Percentiles rank a stretch among this genome's conserved stretches.
Conservation (phyloP, 1,284 basidiomycete genomes). For the Cryptococcus sp. region DNA sequence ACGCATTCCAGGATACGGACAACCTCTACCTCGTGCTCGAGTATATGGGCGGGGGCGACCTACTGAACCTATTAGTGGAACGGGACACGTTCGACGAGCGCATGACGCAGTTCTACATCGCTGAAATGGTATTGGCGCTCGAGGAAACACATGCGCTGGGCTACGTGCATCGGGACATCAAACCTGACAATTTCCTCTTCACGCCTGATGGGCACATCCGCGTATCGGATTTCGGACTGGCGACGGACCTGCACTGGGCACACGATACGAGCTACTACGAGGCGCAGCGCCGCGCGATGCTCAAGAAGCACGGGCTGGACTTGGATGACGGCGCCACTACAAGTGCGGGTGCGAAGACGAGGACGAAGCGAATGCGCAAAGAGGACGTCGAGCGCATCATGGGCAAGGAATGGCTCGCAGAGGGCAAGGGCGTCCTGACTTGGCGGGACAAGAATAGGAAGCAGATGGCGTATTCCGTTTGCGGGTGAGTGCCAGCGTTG, state of each 20-base stretch:
- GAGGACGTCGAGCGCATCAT: slow-evolving; percentile 77
- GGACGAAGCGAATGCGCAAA: slow-evolving; percentile 72
- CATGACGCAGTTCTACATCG: slow-evolving; percentile 92
- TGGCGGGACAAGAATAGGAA: slow-evolving; percentile 92
- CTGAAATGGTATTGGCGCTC: slow-evolving; percentile 97
- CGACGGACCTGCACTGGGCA: slow-evolving; percentile 64
- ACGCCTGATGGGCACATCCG: slow-evolving; percentile 90
- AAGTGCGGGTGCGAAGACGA: slow-evolving; percentile 31
- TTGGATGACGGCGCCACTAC: slow-evolving; percentile 66
- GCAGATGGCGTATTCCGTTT: slow-evolving; percentile 91
- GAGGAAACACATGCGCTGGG: slow-evolving; percentile 91
- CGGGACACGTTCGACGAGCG: slow-evolving; percentile 90
- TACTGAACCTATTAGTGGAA: slow-evolving; percentile 92
- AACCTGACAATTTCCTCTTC: slow-evolving; percentile 95
- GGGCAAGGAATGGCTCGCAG: slow-evolving; percentile 66
- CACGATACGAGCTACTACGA: slow-evolving; percentile 96
- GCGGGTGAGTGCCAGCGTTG: slow-evolving; percentile 58
- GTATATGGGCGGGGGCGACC: slow-evolving; percentile 94
- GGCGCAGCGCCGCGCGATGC: slow-evolving; percentile 81
- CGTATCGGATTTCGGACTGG: slow-evolving; percentile 93
- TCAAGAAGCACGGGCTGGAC: slow-evolving; percentile 92
- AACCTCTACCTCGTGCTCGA: slow-evolving; percentile 91
- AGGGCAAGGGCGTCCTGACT: slow-evolving; percentile 75
- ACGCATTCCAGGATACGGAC: slow-evolving; percentile 77
- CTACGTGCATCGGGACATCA: slow-evolving; percentile 97